Conservation (phyloP, 2,329 filamentous ascomycete species). For the Scytalidium lignicola region DNA sequence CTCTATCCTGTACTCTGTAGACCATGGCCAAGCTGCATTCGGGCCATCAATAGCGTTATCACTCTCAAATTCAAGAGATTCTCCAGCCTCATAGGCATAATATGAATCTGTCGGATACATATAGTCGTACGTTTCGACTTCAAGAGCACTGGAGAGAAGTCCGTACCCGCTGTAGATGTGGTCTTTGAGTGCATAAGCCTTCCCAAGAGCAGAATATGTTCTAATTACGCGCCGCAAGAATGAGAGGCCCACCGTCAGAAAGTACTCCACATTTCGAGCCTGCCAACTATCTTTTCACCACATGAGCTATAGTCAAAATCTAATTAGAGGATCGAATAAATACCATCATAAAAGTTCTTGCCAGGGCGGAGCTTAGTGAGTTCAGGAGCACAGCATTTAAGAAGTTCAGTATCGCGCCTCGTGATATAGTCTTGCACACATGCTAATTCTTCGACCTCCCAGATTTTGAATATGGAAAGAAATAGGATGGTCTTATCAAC, state of each 20-base stretch:
- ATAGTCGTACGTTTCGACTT: constrained; percentile 4
- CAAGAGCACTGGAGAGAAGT: neutral
- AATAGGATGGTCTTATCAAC: constrained; percentile 1
- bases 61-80: constrained; percentile 4
- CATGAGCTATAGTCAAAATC: too few relatives aligned
- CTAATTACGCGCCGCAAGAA: constrained; percentile 3
- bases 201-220: neutral
- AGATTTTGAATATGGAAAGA: constrained; percentile 4
- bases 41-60: constrained; percentile 3
- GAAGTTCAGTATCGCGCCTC: neutral
- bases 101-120: constrained; percentile 1
- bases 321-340: neutral
- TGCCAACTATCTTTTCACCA: neutral
- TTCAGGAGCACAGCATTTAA: neutral
- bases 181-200: constrained; percentile 2
- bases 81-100: neutral
- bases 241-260: constrained; percentile 4
- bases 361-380: neutral
- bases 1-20: constrained; percentile 1
- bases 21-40: constrained; percentile 10
- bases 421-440: constrained; percentile 7
- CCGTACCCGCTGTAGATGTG: neutral
- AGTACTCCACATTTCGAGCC: neutral
- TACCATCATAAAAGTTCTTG: neutral
- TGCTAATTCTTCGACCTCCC: constrained; percentile 8